Base-by-base conservation (phyloP, 495 filamentous ascomycete species). In the Podospora sp. region DNA sequence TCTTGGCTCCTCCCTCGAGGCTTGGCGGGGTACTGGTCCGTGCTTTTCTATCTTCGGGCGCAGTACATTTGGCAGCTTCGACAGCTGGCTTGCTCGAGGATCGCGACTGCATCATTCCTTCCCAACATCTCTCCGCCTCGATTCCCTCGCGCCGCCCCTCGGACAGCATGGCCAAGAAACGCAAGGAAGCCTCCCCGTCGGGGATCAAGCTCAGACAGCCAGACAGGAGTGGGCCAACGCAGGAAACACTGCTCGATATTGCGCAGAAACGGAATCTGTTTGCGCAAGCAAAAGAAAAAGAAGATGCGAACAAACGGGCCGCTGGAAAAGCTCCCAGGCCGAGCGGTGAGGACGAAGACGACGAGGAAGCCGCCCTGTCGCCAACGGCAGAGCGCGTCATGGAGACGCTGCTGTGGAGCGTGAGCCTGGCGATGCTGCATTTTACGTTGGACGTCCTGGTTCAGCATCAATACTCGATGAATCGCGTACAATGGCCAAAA, bases 381-480 rank as follows among this genome's bases (percentile, higher is more conserved):
- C 79, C 80, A 6, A 68, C 64, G 0, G 77, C 75, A 1, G 90
- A 89, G 14, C 83, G 85, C 18, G 66, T 86, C 9, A 80, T 86
- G 62, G 81, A 90, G 18, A 81, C 90, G 7, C 62, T 90, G n/a
- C 83, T 90, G n/a, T 91, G 85, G 82, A 86, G 88, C 11, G 69
- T 89, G 5, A 90, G 90, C 51, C 80, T 97, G 70, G 84, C 87
- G 20, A 92, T 92, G 80, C 82, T 97, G 26, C 91, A 97, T 76
- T 88, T 96, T 70, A 93, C 92, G 1, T 84, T 99, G 26, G 92
- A 95, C 69, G 91, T 94, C 60, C 82, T 97, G n/a, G 91, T 96
- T 7, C 91, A 94, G 59, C 88, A 94, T 75, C 96, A 98, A 81
- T 98, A 97, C 73, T 86, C 89, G 11, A 83, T 90, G 72, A 84